Base-by-base conservation (phyloP, 345 rosid genomes). In the Bruguiera sexangula region DNA sequence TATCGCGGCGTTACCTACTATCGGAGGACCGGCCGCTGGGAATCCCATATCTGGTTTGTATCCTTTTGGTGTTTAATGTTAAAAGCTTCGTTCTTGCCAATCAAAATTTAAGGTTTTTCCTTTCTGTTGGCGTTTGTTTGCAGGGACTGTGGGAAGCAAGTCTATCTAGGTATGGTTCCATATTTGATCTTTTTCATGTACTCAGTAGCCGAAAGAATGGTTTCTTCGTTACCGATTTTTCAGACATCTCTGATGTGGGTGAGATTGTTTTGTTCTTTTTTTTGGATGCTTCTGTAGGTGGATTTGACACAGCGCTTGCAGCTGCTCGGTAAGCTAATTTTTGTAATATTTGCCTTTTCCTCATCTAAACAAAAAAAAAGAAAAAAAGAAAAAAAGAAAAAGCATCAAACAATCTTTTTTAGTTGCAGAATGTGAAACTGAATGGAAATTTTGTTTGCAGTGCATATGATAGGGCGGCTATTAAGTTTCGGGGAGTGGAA, bases 81-180 rank as follows among this genome's bases (percentile, higher is more conserved):
- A 24, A 18, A 37, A 32, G 26, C 22, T 52, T 27, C 48, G 30
- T 31, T n/a, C 57, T 52, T 46, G 22, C 21, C 37, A 39, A 39
- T 67, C 32, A 66, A 53, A 66, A 55, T 34, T 15, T 50, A 21
- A 19, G 34, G 68, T 67, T 48, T 59, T 16, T 46, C 53, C 7
- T 19, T 76, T 69, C 67, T 61, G 61, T n/a, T 71, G 65, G 71
- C 18, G 18, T 18, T 43, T 15, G 19, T 43, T 13, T 76, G 83
- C 90, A 95, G 99, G 99, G 99, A 95, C 74, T 95, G 97, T 73
- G 99, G 99, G 75, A 95, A 90, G 81, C 99, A 95, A 79, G 98
- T 95, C 63, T 95, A 95, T 81, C 84, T 95, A 75, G 99, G 99
- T 95, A 89, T 58, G 81, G 5, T n/a, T 6, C 58, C 20, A 21